Evolutionary conservation across 2,329 filamentous ascomycete species (phyloP).

Genomic region (Neoascochyta sp.): DNA sequence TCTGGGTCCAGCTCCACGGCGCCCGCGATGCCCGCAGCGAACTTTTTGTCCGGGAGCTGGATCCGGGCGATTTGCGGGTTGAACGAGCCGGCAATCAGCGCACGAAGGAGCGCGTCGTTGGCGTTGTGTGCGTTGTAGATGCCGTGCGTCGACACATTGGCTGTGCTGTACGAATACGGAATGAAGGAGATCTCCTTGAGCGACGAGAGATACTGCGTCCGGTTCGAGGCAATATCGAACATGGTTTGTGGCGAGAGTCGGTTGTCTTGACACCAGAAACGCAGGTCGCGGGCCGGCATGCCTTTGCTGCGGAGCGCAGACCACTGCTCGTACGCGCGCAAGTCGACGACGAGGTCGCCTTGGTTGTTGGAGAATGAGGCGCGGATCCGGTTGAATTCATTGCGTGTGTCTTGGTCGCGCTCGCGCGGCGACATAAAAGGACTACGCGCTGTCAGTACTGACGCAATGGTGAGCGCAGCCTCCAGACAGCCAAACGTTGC

Average conservation of each 20-base stretch:
- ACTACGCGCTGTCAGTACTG: slow-evolving; percentile 83
- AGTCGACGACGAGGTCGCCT: slow-evolving; percentile 84
- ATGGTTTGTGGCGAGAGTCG: slow-evolving; percentile 82
- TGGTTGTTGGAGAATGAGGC: slow-evolving; percentile 70
- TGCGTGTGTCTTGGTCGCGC: slow-evolving; percentile 77
- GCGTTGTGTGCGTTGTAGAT: slow-evolving; percentile 49
- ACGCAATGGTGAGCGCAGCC: slow-evolving; percentile 80
- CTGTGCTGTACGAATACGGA: slow-evolving; percentile 39
- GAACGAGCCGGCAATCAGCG: slow-evolving; percentile 50
- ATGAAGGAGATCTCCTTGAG: slow-evolving; percentile 83
- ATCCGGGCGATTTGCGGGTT: slow-evolving; percentile 85
- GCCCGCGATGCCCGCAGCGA: slow-evolving; percentile 78
- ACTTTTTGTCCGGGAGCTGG: slow-evolving; percentile 93
- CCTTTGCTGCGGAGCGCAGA: slow-evolving; percentile 59
- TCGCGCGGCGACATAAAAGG: slow-evolving; percentile 84
- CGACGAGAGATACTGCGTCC: slow-evolving; percentile 79
- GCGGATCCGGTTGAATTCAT: slow-evolving; percentile 74
- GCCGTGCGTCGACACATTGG: slow-evolving; percentile 22
- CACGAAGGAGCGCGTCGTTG: slow-evolving; percentile 47
- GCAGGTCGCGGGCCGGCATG: slow-evolving; percentile 58
- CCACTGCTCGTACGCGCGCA: slow-evolving; percentile 82
- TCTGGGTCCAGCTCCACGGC: slow-evolving; percentile 92
- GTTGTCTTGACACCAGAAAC: slow-evolving; percentile 77
- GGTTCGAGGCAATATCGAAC: slow-evolving; percentile 81
- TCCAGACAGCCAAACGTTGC: slow-evolving; percentile 91